Base-by-base conservation (phyloP, 2,329 filamentous ascomycete species). In the Parafenestella ontariensis region DNA sequence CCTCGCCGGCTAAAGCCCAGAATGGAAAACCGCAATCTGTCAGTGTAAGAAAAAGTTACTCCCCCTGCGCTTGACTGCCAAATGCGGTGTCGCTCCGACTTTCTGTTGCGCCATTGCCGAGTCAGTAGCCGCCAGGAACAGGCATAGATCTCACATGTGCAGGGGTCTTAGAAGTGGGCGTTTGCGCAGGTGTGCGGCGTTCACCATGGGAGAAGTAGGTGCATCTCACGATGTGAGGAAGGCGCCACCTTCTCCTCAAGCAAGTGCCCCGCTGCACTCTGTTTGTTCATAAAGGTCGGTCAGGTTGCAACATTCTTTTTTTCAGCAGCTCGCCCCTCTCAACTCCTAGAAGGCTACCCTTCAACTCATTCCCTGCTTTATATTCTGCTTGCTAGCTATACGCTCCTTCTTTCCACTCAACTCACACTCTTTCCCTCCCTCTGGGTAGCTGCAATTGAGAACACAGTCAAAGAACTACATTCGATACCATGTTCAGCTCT, bases 401-500 rank as follows among this genome's bases (percentile, higher is more conserved):
- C 43, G 7, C 11, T 46, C 31, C 26, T 28, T 2, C 11, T 18
- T 46, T 46, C 39, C 49, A 47, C 50, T 48, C 46, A 46, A 26
- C 26, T 50, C 18, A 46, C 13, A 3, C n/a, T 36, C 28, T 36
- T n/a, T 40, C n/a, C 37, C 15, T 43, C 18, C 21, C 10, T 3
- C 17, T 5, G 26, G 17, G 13, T 18, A 33, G 36, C 28, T 28
- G 3, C 40, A 42, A 28, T 18, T 6, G 29, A 46, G 15, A 36
- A n/a, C 26, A 13, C 6, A 20, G 15, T 24, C 20, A 2, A 36
- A 46, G 8, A 43, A 24, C 33, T 52, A 50, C 44, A 46, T 28
- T 42, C 43, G 50, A 48, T 29, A 20, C 56, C 21, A 71, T 69
- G 66, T 21, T 66, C 39, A 33, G 53, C 49, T 39, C 53, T 44